Conservation (phyloP, 176 grass and related monocot species). For the Coix lacrymajobi region DNA sequence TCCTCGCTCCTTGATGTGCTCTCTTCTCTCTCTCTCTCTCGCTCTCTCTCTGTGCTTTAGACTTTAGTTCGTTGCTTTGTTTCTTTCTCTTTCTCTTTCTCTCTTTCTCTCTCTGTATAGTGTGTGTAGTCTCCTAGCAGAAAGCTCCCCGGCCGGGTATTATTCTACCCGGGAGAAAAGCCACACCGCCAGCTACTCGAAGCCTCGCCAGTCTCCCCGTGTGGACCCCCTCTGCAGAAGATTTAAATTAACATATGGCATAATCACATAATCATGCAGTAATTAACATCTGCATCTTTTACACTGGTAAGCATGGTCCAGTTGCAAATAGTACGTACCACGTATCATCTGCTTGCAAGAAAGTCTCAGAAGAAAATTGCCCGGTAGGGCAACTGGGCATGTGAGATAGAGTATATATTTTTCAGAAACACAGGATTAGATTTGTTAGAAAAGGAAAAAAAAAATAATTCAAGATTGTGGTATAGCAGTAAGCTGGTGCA, state of each 20-base stretch:
- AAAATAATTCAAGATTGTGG: not conserved
- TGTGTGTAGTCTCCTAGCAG: slow-evolving; percentile 16
- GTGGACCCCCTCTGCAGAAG: slow-evolving; percentile 29
- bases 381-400: not conserved
- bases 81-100: slow-evolving; percentile 31
- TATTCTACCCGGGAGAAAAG: slow-evolving; percentile 65
- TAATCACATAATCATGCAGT: no score
- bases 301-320: not conserved
- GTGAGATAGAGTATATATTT: not conserved
- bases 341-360: not conserved
- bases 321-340: not conserved
- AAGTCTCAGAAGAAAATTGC: not conserved
- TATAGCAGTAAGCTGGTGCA: not conserved
- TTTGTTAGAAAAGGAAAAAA: not conserved
- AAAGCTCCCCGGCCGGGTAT: slow-evolving; percentile 39
- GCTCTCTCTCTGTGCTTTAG: slow-evolving; percentile 30
- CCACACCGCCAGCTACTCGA: slow-evolving; percentile 50
- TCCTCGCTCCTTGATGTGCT: slow-evolving; percentile 38
- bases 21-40: slow-evolving; percentile 18
- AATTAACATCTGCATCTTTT: not conserved
- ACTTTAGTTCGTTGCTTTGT: slow-evolving; percentile 48
- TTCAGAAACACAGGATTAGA: not conserved
- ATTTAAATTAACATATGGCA: not conserved
- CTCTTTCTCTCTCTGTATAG: not conserved
- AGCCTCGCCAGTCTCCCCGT: slow-evolving; percentile 36